Evolutionary conservation across 108 stramenopile genomes (phyloP).

Genomic region (Cyclostephanos invisitatus): DNA sequence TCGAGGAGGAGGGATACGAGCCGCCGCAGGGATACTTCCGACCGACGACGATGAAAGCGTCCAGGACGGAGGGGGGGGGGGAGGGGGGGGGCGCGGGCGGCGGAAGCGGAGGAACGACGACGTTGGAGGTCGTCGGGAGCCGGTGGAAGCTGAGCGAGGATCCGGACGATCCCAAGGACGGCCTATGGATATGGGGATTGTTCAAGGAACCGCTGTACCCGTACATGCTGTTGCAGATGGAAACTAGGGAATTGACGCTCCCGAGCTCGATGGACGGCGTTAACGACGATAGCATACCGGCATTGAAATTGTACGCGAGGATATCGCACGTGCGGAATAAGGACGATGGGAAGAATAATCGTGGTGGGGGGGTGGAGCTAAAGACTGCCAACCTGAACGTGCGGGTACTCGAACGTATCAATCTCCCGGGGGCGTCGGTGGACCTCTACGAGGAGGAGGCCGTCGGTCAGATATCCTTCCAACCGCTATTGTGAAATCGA

Average conservation of each 20-base stretch:
- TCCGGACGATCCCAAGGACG: conserved; percentile 84
- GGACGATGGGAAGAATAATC: conserved; percentile 38
- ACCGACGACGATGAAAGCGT: conserved; percentile 14
- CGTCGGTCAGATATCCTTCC: conserved; percentile 66
- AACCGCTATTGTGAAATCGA: conserved; percentile 28
- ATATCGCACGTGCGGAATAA: conserved; percentile 66
- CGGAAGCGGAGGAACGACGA: not conserved
- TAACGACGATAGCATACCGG: conserved; percentile 57
- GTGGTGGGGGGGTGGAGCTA: conserved; percentile 39
- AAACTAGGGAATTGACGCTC: conserved; percentile 68
- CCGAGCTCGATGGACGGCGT: conserved; percentile 16
- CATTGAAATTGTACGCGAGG: conserved; percentile 77
- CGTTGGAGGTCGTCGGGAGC: conserved; percentile 54
- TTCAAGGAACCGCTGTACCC: conserved; percentile 92
- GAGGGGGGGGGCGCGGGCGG: conserved; percentile 14
- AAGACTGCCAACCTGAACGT: conserved; percentile 43
- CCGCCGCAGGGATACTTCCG: conserved; percentile 76
- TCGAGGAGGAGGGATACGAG: conserved; percentile 86
- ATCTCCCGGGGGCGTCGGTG: conserved; percentile 73
- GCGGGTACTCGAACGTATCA: conserved; percentile 51
- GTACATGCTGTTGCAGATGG: conserved; percentile 77
- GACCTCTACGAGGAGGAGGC: conserved; percentile 71
- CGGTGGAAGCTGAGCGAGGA: conserved; percentile 86
- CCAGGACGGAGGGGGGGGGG: no score
- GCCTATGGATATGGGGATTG: conserved; percentile 91